Evolutionary conservation across 2,329 filamentous ascomycete species (phyloP), one percentile per base, ranked within the genome.

Genomic region (Colletotrichum tamarilloi): DNA sequence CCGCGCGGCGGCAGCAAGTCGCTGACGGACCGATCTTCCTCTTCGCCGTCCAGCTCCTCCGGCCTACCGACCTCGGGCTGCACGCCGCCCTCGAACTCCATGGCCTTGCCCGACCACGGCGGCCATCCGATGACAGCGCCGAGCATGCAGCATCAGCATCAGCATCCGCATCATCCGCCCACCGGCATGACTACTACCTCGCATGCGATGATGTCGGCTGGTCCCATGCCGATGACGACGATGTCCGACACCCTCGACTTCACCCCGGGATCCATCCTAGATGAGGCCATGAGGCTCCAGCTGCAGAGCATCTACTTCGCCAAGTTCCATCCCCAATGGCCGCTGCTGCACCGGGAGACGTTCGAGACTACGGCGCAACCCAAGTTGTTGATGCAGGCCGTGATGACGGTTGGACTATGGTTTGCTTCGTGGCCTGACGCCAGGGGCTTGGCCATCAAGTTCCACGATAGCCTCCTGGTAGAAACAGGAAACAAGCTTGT

Each of bases 271-370:
- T 49, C 8, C 26, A 22, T 26, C 28, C 42, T 72, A 11, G 46
- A 59, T 19, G 65, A 72, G 28, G 24, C 19, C 3, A 55, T 64
- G 58, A 68, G 22, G 42, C 16, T 63, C 38, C 65, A 72, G 30
- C 19, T 63, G 42, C 58, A 68, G 24, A 68, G 53, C 1, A 30
- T 59, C n/a, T 72, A 72, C 52, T 72, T 72, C 24, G 32, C 57
- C n/a, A 58, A 55, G 2, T 68, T 68, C n/a, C 69, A 72, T 9
- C 69, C 65, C 3, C 65, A 63, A 30, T 72, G 69, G 69, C 69
- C 69, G 28, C 9, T 72, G 24, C 24, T 72, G 26, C 69, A 72
- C n/a, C 53, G 69, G 7, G 69, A 68, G 42, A 30, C 30, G 7
- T 72, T 64, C 59, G 38, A 63, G 42, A 63, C 52, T 8, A 68